Percentiles rank a stretch among this genome's conserved stretches.
phyloP scores from a whole-genome alignment of 345 rosid genomes.

The Euphorbia peplus region DNA sequence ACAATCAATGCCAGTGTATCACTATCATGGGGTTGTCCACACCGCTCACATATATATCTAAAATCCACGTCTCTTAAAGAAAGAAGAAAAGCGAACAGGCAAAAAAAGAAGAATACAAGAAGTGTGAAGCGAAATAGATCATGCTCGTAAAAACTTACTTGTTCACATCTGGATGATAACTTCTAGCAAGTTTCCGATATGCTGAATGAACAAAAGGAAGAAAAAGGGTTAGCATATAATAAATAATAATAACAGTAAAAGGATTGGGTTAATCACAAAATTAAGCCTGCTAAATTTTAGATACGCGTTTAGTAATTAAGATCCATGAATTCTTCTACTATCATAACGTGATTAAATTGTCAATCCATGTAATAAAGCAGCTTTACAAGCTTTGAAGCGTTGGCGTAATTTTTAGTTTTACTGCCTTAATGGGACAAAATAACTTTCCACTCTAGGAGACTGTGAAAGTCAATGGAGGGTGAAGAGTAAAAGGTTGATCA shows the following conservation, averaged over 20 bases:
- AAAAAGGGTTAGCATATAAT: not conserved
- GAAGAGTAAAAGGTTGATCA: not conserved
- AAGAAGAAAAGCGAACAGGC: conserved; percentile 1
- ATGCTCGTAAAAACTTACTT: conserved; percentile 52
- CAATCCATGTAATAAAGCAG: no score
- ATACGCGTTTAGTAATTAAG: not conserved
- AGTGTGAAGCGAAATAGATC: conserved; percentile 4
- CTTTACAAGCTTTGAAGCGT: no score
- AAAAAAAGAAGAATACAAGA: not conserved
- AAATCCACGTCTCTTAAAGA: not conserved
- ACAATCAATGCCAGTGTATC: not conserved
- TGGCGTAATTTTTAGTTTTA: no score
- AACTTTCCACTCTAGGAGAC: no score
- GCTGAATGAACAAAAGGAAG: conserved; percentile 46
- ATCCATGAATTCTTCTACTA: not conserved
- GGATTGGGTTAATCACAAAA: no score
- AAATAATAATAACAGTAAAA: not conserved
- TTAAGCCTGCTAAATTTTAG: not conserved
- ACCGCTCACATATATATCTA: not conserved
- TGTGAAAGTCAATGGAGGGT: not conserved
- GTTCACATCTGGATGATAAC: conserved; percentile 95
- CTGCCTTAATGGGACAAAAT: no score
- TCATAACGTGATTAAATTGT: no score
- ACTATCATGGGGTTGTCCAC: not conserved
- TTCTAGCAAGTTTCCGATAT: conserved; percentile 95